A percentile compares a stretch with the other conserved stretches of the same genome.
phyloP scores from a whole-genome alignment of 129 eudicot species.

The Daucus carota region DNA sequence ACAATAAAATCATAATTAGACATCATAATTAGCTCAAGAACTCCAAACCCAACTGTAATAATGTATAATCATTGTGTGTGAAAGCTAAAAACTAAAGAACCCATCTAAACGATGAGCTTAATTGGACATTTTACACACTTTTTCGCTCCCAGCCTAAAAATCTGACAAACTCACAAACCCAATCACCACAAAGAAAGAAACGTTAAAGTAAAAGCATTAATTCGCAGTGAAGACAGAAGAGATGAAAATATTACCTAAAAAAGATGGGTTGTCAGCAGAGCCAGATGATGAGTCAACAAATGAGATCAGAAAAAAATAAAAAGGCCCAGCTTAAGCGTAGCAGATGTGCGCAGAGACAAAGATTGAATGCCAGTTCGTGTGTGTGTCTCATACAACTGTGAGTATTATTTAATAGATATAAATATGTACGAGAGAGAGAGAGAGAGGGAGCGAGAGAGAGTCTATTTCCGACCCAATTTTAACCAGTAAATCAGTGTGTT shows the following conservation, averaged over 20 bases:
- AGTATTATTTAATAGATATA: background rate
- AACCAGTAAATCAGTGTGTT: conserved; percentile 22
- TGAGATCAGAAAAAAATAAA: background rate
- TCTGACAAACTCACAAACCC: background rate
- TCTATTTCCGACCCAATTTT: conserved; percentile 11
- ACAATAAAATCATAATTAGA: no score
- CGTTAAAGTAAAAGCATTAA: background rate
- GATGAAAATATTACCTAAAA: background rate
- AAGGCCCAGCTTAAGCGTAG: conserved; percentile 3
- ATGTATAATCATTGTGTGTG: background rate
- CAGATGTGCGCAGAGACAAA: conserved; percentile 12
- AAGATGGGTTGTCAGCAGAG: background rate
- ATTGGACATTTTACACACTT: background rate
- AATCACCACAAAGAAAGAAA: background rate
- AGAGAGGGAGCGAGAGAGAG: conserved; percentile 8
- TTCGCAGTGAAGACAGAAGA: background rate
- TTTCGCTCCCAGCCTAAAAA: background rate
- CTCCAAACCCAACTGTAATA: background rate
- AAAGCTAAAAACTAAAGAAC: conserved; percentile 12
- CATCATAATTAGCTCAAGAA: background rate
- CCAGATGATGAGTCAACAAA: background rate
- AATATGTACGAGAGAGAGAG: background rate
- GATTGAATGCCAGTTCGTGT: conserved; percentile 11
- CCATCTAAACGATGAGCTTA: background rate
- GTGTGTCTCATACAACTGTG: conserved; percentile 11